Percentiles rank a stretch among this genome's conserved stretches.
Evolutionary conservation across 352 stramenopile genomes (phyloP).

Genomic region (Pythium insidiosum): DNA sequence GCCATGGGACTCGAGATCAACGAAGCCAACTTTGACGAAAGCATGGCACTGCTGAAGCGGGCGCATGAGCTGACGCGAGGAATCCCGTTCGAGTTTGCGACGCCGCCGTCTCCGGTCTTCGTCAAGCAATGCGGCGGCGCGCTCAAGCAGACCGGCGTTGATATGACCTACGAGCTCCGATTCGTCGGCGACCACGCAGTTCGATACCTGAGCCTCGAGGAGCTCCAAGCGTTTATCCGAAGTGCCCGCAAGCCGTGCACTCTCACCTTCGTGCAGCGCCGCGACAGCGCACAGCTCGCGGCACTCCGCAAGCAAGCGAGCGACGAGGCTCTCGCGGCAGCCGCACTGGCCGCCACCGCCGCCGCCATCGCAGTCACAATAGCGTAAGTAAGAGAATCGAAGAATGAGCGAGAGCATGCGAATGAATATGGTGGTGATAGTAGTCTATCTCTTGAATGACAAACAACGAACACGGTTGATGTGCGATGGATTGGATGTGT

Average conservation of each 20-base stretch:
- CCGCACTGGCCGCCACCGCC: slow-evolving; percentile 15
- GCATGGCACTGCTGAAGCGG: slow-evolving; percentile 41
- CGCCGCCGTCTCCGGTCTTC: slow-evolving; percentile 39
- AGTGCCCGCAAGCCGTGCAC: slow-evolving; percentile 42
- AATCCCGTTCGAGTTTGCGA: slow-evolving; percentile 53
- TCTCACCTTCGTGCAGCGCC: slow-evolving; percentile 54
- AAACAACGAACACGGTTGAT: too few species aligned
- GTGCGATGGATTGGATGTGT: too few species aligned
- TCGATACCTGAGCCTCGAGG: slow-evolving; percentile 53
- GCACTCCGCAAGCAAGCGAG: slow-evolving; percentile 16
- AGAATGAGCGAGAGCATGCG: too few species aligned
- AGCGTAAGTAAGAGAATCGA: slow-evolving; percentile 3
- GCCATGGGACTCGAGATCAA: slow-evolving; percentile 31
- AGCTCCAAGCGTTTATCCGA: slow-evolving; percentile 54
- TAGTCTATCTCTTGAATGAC: too few species aligned
- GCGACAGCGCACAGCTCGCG: slow-evolving; percentile 35
- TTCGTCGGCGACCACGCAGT: slow-evolving; percentile 44
- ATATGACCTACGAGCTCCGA: slow-evolving; percentile 52
- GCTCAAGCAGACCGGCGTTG: slow-evolving; percentile 42
- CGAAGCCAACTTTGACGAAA: slow-evolving; percentile 44
- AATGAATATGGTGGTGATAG: too few species aligned
- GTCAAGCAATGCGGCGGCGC: slow-evolving; percentile 37
- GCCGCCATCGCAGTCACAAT: slow-evolving; percentile 17
- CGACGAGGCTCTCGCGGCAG: slow-evolving; percentile 15
- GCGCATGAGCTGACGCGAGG: slow-evolving; percentile 31